phyloP scores from a whole-genome alignment of 768 basidiomycete species.

The Rhodotorula graminis region DNA sequence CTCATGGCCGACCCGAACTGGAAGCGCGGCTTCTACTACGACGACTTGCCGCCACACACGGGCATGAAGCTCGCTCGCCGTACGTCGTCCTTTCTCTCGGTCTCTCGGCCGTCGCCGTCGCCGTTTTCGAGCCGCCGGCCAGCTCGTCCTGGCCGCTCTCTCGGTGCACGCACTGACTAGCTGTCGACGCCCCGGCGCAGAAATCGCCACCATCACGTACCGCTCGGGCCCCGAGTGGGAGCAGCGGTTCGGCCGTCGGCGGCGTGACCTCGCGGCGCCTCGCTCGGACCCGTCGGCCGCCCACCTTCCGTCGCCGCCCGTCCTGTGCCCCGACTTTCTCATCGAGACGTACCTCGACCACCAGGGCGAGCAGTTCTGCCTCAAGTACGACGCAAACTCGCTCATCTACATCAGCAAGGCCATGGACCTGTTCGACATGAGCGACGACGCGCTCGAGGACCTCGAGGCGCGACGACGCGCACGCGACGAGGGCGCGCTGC shows the following conservation, averaged over 20 bases:
- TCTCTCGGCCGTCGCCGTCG: no score
- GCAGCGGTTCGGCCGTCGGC: constrained; percentile 81
- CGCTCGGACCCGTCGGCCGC: constrained; percentile 10
- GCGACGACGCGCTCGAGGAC: constrained; percentile 64
- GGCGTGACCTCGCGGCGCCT: constrained; percentile 45
- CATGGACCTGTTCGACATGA: constrained; percentile 99
- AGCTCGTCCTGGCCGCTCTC: no score
- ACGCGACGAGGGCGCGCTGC: constrained; percentile 5
- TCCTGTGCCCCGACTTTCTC: constrained; percentile 91
- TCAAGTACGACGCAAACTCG: constrained; percentile 98
- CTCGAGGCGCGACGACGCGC: constrained; percentile 50
- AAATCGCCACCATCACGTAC: constrained; percentile 98
- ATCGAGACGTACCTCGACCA: constrained; percentile 99
- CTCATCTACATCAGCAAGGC: constrained; percentile 98
- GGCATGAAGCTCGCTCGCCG: constrained; percentile 98
- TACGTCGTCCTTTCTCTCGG: constrained; percentile 49
- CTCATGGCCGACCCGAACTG: constrained; percentile 99
- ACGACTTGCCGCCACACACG: constrained; percentile 85
- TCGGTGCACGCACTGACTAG: neutral
- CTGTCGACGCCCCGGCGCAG: constrained; percentile 49
- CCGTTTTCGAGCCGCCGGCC: neutral
- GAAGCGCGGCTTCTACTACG: constrained; percentile 98
- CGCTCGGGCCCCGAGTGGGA: constrained; percentile 99
- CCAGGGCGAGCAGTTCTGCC: constrained; percentile 74
- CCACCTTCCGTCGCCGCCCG: constrained; percentile 52